Evolutionary conservation across 352 stramenopile species (phyloP).

Genomic region (Pythium biforme): DNA sequence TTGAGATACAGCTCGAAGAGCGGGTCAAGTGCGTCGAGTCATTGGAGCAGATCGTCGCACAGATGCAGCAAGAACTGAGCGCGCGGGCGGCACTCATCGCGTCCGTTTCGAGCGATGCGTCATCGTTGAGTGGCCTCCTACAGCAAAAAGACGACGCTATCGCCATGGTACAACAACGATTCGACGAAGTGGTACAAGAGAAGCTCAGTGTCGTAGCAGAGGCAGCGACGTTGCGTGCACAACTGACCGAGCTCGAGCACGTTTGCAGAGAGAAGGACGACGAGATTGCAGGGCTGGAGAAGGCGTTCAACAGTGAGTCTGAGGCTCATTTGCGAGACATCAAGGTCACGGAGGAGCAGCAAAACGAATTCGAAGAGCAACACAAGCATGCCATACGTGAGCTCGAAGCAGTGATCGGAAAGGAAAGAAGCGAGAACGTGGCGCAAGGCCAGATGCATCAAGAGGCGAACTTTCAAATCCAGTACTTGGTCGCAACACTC

Average conservation of each 20-base stretch:
- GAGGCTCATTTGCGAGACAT: conserved; percentile 4
- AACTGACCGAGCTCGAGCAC: background rate
- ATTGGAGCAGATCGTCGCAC: background rate
- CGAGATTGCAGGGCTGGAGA: conserved; percentile 6
- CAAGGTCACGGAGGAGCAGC: conserved; percentile 6
- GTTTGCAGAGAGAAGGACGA: conserved; percentile 3
- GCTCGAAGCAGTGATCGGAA: conserved; percentile 2
- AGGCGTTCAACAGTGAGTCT: conserved; percentile 2
- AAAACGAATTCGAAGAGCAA: background rate
- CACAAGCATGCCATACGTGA: background rate
- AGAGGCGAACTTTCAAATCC: no score
- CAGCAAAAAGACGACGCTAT: conserved; percentile 4
- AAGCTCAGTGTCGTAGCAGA: background rate
- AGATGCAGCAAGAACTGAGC: background rate
- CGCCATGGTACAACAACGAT: background rate
- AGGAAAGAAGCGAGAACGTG: conserved; percentile 1
- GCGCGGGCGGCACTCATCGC: background rate
- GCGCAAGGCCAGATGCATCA: background rate
- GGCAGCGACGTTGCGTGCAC: background rate
- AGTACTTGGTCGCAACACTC: no score
- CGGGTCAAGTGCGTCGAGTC: background rate
- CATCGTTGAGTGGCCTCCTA: conserved; percentile 1
- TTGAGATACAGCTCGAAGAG: conserved; percentile 4
- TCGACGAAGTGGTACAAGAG: background rate
- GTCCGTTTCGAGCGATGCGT: conserved; percentile 9